Evolutionary conservation across 495 filamentous ascomycete genomes (phyloP), one percentile per base, ranked within the genome.

Genomic region (Penicillium maclennaniae): DNA sequence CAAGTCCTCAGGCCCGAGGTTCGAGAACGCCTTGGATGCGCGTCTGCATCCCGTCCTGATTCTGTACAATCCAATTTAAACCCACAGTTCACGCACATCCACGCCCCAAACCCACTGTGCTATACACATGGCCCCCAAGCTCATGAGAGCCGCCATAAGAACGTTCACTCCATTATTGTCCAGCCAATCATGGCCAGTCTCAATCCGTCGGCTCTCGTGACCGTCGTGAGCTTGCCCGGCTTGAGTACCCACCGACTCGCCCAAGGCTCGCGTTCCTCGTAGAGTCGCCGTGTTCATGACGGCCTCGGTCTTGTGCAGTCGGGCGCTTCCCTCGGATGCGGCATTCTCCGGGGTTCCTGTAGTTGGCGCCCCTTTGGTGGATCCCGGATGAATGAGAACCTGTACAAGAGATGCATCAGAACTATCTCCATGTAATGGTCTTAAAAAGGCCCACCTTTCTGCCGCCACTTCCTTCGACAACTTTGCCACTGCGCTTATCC

Each of bases 121-220:
- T 41, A 86, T 68, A 0, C 73, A 76, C 83, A 98, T 96, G 7
- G 85, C 88, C 5, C 83, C 82, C 14, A 89, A 34, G 63, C 89
- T 97, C 83, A 95, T 93, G 0, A 70, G 68, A 8, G 81, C 72
- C 0, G 92, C 92, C 92, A 96, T 97, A 23, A 91, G 62, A 20
- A 95, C 74, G 64, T 98, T 98, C 52, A 98, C 91, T 23, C 83
- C 86, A 65, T 98, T 98, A 60, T 98, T 98, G 64, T 93, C 89
- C 54, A 97, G 71, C 59, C 93, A 63, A 56, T 95, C 89, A 62
- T 71, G 74, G 7, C 88, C 92, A 48, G 74, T 87, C 62, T 86
- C 88, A 10, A 91, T 71, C 26, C 84, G 79, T 12, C 91, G 77
- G 51, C 87, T 91, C 56, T 85, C 82, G 56, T 81, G 82, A 37